phyloP scores from a whole-genome alignment of 495 filamentous ascomycete genomes.

The Neurospora sp. region DNA sequence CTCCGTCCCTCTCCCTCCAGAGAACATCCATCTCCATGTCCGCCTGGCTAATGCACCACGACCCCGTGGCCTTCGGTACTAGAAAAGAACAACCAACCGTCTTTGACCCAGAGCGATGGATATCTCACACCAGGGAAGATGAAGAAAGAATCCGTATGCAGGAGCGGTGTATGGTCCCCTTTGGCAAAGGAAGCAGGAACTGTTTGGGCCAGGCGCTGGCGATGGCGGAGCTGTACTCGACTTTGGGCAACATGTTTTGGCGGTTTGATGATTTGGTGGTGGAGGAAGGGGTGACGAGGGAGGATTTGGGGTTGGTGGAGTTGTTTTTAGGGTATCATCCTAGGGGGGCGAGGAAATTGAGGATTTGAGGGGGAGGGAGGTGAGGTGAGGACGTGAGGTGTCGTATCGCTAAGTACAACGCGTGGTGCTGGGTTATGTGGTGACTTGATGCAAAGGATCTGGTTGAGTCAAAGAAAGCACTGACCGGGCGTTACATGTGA shows the following conservation, averaged over 20 bases:
- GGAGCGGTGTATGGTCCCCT: constrained; percentile 32
- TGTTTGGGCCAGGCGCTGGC: constrained; percentile 43
- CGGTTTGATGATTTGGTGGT: constrained; percentile 7
- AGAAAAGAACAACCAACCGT: constrained; percentile 19
- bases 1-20: constrained; percentile 10
- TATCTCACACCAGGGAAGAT: constrained; percentile 4
- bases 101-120: constrained; percentile 40
- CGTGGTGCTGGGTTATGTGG: neutral
- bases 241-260: constrained; percentile 33
- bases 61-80: constrained; percentile 26
- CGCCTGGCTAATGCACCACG: constrained; percentile 26
- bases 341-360: neutral
- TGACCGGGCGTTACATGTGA: too few species aligned
- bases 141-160: constrained; percentile 18
- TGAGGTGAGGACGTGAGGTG: too few species aligned
- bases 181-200: constrained; percentile 33
- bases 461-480: neutral
- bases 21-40: constrained; percentile 9
- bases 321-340: constrained; percentile 12
- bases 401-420: neutral
- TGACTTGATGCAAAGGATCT: neutral
- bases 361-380: neutral
- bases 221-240: constrained; percentile 35
- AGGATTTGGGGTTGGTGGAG: constrained; percentile 5
- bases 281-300: neutral